phyloP scores from a whole-genome alignment of 257 asterid genomes.

The Agastache rugosa region DNA sequence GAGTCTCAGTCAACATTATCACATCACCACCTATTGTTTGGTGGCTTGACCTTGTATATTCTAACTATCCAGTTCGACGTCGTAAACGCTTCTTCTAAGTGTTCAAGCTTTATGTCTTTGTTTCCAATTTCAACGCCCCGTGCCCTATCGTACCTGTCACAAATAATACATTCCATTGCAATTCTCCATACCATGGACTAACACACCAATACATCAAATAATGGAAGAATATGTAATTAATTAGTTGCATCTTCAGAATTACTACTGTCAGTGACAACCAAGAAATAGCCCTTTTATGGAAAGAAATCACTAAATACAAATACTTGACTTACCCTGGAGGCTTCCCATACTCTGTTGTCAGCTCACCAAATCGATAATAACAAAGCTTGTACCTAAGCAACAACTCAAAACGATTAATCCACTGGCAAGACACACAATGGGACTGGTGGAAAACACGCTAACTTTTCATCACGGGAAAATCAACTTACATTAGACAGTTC shows the following conservation, averaged over 20 bases:
- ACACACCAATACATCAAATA: not conserved
- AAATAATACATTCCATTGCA: not conserved
- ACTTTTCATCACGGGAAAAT: constrained; percentile 24
- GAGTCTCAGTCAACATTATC: not conserved
- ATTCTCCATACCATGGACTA: not conserved
- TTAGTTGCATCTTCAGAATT: not conserved
- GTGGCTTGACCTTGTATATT: constrained; percentile 94
- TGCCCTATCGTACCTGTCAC: constrained; percentile 87
- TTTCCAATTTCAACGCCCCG: constrained; percentile 98
- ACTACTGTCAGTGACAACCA: not conserved
- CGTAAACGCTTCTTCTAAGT: constrained; percentile 95
- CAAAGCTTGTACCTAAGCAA: constrained; percentile 87
- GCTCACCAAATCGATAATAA: constrained; percentile 95
- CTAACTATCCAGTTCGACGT: constrained; percentile 98
- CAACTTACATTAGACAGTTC: constrained; percentile 95
- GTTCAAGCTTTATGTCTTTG: constrained; percentile 86
- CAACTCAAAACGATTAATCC: constrained; percentile 27
- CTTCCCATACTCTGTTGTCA: constrained; percentile 92
- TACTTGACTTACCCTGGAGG: constrained; percentile 87
- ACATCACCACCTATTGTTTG: constrained; percentile 84
- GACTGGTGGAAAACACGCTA: constrained; percentile 13
- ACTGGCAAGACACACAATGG: not conserved
- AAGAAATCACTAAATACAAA: not conserved
- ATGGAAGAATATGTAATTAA: too few relatives aligned
- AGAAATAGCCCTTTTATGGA: not conserved